phyloP scores from a whole-genome alignment of 441 rosid species.

The Populus hybrid region DNA sequence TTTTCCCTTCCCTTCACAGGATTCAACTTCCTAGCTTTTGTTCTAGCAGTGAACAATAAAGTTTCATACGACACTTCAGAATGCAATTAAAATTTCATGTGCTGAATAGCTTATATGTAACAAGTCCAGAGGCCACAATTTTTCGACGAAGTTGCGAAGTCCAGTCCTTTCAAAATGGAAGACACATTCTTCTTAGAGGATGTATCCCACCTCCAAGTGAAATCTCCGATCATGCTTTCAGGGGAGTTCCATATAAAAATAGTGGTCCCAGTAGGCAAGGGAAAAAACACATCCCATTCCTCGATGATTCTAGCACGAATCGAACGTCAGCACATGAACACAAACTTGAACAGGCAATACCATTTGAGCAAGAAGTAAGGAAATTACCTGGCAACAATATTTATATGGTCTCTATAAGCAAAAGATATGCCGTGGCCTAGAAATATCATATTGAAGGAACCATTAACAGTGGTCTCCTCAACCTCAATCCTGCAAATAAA shows the following conservation, averaged over 20 bases:
- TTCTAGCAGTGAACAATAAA: not conserved
- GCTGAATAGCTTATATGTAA: not conserved
- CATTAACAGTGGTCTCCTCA: conserved; percentile 77
- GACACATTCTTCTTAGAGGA: not conserved
- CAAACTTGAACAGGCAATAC: not conserved
- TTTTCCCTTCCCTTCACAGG: not conserved
- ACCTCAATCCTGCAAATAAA: conserved; percentile 64
- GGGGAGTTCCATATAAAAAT: not conserved
- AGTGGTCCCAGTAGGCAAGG: not conserved
- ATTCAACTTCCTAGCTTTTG: not conserved
- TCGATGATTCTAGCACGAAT: not conserved
- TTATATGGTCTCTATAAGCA: no score
- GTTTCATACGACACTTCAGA: not conserved
- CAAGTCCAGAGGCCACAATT: not conserved
- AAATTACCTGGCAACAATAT: conserved; percentile 73
- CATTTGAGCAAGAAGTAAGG: not conserved
- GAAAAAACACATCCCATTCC: not conserved
- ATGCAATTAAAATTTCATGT: not conserved
- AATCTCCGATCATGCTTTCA: not conserved
- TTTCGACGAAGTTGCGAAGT: not conserved
- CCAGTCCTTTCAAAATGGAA: not conserved
- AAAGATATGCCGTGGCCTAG: conserved; percentile 78
- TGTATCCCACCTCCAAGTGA: not conserved
- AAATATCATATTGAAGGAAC: conserved; percentile 93
- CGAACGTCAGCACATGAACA: not conserved